A percentile compares a stretch with the other conserved stretches of the same genome.
Conservation (phyloP, 352 stramenopile genomes). For the Globisporangium recalcitrans region DNA sequence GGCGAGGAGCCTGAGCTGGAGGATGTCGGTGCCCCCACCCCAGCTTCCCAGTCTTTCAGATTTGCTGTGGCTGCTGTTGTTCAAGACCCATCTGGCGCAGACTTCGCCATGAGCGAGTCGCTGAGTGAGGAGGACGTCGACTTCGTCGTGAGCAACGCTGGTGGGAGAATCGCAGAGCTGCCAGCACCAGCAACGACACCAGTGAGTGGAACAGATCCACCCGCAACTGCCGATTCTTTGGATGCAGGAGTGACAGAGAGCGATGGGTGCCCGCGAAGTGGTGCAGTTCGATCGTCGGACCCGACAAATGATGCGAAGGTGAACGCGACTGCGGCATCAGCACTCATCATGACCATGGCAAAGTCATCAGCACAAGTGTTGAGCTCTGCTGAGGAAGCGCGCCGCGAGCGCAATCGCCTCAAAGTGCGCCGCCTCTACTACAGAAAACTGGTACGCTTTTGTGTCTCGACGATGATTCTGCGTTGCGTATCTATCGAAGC, state of each 20-base stretch:
- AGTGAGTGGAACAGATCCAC: background rate
- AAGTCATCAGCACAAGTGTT: background rate
- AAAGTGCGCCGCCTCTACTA: conserved; percentile 19
- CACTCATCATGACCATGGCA: too few relatives aligned
- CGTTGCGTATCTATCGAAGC: too few relatives aligned
- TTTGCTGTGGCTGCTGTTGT: background rate
- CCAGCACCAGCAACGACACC: background rate
- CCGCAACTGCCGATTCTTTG: background rate
- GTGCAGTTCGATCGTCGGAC: too few relatives aligned
- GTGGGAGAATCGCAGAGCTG: too few relatives aligned
- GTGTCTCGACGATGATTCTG: too few relatives aligned
- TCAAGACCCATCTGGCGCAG: background rate
- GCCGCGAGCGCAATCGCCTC: conserved; percentile 15
- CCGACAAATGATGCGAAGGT: too few relatives aligned
- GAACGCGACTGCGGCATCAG: background rate
- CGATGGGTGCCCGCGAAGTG: too few relatives aligned
- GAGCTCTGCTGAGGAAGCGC: conserved; percentile 2
- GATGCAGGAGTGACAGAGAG: background rate
- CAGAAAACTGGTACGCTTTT: conserved; percentile 15
- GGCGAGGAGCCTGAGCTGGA: background rate
- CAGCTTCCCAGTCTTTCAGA: background rate
- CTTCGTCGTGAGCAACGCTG: background rate
- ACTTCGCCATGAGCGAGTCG: background rate
- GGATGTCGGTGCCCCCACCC: background rate
- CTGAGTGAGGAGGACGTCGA: conserved; percentile 4